Evolutionary conservation across 345 rosid species (phyloP).

Genomic region (Populus alba): DNA sequence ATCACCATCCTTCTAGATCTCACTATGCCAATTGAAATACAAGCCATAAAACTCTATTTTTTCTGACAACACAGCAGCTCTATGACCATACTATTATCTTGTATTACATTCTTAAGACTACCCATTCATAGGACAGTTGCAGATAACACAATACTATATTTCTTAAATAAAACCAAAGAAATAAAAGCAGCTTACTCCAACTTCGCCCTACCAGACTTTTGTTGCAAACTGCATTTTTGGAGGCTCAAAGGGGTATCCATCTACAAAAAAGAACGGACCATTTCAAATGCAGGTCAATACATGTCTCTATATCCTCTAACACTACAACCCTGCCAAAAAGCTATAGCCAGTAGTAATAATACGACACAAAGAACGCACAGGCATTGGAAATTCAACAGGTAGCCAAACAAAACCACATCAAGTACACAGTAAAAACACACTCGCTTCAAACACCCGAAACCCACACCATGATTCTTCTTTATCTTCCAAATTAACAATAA

Average conservation of each 20-base stretch:
- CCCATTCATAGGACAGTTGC: not conserved
- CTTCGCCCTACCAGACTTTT: constrained; percentile 83
- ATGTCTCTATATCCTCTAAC: not conserved
- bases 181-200: constrained; percentile 10
- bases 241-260: constrained; percentile 99
- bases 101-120: not conserved
- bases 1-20: not conserved
- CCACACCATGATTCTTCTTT: not conserved
- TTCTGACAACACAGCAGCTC: not conserved
- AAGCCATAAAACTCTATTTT: not conserved
- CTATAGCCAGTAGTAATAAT: not conserved
- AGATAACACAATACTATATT: not conserved
- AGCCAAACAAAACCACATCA: not conserved
- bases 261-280: constrained; percentile 48
- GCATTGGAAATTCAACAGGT: constrained; percentile 3
- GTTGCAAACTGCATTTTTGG: constrained; percentile 97
- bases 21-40: not conserved
- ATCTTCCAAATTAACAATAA: not conserved
- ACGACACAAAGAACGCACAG: not conserved
- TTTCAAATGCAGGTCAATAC: not conserved
- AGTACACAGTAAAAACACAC: not conserved
- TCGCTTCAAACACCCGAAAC: not conserved
- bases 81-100: not conserved
- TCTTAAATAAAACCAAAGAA: constrained; percentile 6
- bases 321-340: not conserved